Evolutionary conservation across 148 eudicot species (phyloP).

Genomic region (Camellia lanceoleosa): DNA sequence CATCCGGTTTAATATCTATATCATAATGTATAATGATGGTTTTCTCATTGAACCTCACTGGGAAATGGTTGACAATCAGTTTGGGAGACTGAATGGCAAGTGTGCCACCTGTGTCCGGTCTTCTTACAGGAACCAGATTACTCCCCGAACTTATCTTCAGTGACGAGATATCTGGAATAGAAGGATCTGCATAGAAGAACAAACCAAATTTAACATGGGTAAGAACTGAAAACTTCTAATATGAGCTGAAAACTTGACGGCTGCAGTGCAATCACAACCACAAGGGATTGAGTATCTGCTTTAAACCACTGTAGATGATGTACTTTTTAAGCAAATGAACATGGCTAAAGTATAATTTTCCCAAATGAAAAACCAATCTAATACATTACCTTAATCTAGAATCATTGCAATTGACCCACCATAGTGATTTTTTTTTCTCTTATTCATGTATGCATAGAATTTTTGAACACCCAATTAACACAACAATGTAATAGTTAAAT

Average conservation of each 20-base stretch:
- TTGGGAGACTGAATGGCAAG: slow-evolving; percentile 23
- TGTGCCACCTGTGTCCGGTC: slow-evolving; percentile 59
- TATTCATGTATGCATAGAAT: not conserved
- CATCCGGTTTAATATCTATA: slow-evolving; percentile 46
- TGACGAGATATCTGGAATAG: slow-evolving; percentile 22
- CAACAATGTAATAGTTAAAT: not conserved
- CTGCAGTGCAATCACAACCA: too few relatives aligned
- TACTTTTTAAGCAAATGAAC: too few relatives aligned
- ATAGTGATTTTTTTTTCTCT: not conserved
- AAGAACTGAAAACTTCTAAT: too few relatives aligned
- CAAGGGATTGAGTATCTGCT: too few relatives aligned
- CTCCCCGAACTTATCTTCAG: slow-evolving; percentile 19
- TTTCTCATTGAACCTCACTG: slow-evolving; percentile 37
- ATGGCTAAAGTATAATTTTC: too few relatives aligned
- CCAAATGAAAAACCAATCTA: too few relatives aligned
- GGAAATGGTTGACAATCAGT: slow-evolving; percentile 66
- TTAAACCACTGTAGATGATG: too few relatives aligned
- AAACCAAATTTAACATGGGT: not conserved
- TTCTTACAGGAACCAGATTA: slow-evolving; percentile 37
- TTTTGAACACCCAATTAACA: not conserved
- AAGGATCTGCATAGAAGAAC: not conserved
- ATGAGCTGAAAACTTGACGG: too few relatives aligned
- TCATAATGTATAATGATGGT: slow-evolving; percentile 52
- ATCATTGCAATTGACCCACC: not conserved
- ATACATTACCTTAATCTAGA: not conserved